Conservation (phyloP, 345 rosid genomes). For the Cardamine chenopodiifolia region DNA sequence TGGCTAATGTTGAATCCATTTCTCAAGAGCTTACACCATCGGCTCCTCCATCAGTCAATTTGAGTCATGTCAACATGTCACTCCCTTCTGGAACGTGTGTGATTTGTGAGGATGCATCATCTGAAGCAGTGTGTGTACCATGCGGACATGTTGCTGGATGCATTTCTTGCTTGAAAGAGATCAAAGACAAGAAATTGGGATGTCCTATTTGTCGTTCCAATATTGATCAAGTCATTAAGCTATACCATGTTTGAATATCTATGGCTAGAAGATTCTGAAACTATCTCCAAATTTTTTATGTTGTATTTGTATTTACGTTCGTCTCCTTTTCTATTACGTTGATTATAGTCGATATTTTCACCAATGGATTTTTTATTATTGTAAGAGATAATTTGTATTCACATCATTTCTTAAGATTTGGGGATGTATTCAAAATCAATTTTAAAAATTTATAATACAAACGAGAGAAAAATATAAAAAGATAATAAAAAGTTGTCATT, state of each 20-base stretch:
- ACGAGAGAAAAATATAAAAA: no score
- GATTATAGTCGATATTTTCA: no score
- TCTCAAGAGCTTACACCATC: neutral
- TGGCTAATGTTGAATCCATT: neutral
- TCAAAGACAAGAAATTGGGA: constrained; percentile 40
- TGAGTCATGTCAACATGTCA: neutral
- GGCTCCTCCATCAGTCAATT: neutral
- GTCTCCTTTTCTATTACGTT: no score
- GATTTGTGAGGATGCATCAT: constrained; percentile 80
- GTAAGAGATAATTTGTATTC: no score
- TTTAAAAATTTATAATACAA: no score
- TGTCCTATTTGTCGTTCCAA: constrained; percentile 34
- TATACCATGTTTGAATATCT: constrained; percentile 55
- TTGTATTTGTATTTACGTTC: no score
- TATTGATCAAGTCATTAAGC: constrained; percentile 35
- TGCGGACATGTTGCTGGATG: constrained; percentile 96
- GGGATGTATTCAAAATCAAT: no score
- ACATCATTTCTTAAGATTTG: no score
- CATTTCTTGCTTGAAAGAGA: constrained; percentile 75
- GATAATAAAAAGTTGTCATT: no score
- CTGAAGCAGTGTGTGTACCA: constrained; percentile 83
- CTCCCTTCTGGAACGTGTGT: constrained; percentile 61
- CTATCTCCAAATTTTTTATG: no score
- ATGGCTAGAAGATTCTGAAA: no score
- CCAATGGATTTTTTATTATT: no score